Evolutionary conservation across 495 filamentous ascomycete species (phyloP), one percentile per base, ranked within the genome.

Genomic region (Talaromyces trachyspermus): DNA sequence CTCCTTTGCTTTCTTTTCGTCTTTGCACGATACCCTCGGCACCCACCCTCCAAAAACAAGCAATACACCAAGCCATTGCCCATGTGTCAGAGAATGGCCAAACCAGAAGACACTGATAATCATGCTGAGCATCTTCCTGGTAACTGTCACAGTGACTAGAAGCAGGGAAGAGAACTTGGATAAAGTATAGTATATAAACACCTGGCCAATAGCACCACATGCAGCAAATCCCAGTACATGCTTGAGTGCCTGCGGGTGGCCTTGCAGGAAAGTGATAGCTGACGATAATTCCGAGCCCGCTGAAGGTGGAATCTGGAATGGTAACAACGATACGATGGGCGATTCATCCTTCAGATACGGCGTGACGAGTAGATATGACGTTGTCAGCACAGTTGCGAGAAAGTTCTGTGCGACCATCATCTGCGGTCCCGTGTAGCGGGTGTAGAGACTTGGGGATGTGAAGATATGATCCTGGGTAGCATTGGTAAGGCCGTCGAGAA

Each of bases 361-460:
- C 53, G 81, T 83, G 17, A 90, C 59, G 32, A 89, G 54, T 18
- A 98, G 77, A 50, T 91, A 97, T 1, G 62, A 55, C 25, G 78
- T 70, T 2, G 89, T 97, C 41, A 96, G 63, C 24, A 75, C 50
- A 0, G 88, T 90, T 32, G 76, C 81, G 54, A 97, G 79, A 25
- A 95, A 63, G 56, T 96, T 97, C 57, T 95, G 87, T n/a, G 91
- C 94, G 49, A 88, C 88, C 92, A 98, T 98, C 92, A 98, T 97
- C 77, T 97, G 94, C 43, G 91, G 89, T 2, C 94, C 94, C 11
- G 79, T 75, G 64, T 89, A 95, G 15, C 79, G 75, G 52, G 78
- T 80, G 64, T 85, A 89, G 24, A 54, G 48, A 29, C 65, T 58
- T 2, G 70, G 70, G 7, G 79, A 77, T 43, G 61, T 62, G 64